These are phyloP conservation scores for Sclerotinia borealis DNA, from an alignment of 2,329 filamentous ascomycete genomes.

Conservation along the genomic window DNA sequence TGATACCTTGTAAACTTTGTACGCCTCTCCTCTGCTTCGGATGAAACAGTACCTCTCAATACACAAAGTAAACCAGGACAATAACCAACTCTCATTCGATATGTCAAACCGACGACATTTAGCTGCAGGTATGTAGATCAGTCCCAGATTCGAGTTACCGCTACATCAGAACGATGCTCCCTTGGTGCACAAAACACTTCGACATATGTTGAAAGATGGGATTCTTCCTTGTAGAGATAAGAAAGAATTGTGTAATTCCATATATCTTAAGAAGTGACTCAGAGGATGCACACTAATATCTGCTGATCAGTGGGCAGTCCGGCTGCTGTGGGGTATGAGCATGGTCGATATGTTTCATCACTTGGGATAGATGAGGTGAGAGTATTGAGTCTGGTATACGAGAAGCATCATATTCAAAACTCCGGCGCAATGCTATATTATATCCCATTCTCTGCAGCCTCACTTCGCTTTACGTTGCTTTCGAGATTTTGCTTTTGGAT, in stretches of 20 bases:
- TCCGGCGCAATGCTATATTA: conserved; percentile 8
- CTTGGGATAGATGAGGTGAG: background rate
- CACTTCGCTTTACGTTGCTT: conserved; percentile 27
- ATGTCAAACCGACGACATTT: background rate
- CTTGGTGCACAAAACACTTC: background rate
- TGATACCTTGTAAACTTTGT: background rate
- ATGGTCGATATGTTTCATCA: background rate
- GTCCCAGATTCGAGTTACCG: background rate
- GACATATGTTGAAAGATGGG: background rate
- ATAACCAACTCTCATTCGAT: background rate
- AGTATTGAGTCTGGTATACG: background rate
- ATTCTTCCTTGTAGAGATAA: background rate
- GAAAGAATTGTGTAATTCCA: background rate
- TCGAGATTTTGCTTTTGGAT: conserved; percentile 27
- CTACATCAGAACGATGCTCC: background rate
- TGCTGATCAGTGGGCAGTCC: background rate
- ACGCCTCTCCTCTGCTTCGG: background rate
- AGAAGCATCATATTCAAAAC: background rate
- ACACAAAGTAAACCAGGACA: background rate
- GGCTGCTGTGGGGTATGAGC: background rate
- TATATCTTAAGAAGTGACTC: background rate
- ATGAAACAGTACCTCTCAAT: background rate
- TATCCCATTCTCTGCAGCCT: background rate
- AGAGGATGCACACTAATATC: background rate
- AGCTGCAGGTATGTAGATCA: background rate